Base-by-base conservation (phyloP, 129 eudicot species). In the Heracleum sosnowskyi region DNA sequence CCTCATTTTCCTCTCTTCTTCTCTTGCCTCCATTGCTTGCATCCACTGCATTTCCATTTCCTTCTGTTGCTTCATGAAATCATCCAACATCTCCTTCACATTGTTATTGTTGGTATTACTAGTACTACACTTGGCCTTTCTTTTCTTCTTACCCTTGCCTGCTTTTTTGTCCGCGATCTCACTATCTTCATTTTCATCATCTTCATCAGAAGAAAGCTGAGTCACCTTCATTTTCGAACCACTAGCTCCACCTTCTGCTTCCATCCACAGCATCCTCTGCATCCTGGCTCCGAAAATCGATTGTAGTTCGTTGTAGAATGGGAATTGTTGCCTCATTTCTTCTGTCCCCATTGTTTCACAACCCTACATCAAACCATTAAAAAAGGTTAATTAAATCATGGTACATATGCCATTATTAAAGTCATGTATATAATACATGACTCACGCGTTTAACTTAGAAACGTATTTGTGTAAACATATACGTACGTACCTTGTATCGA, bases 221-320 rank as follows among this genome's bases (percentile, higher is more conserved):
- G 78, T 66, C 34, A 37, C 69, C 69, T 84, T 86, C 83, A 79
- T 85, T 81, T 84, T 88, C 34, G 88, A 75, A 26, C 91, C 86
- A 18, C 72, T 31, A 5, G 37, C 24, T 31, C 72, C 72, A 28
- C 84, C 88, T 49, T 89, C 97, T 8, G 97, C 88, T 82, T 94
- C 98, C 31, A 83, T 82, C 98, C 98, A 94, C 15, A 93, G 73
- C 97, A 93, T 89, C 76, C 95, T 80, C 75, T 93, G 88, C 90
- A 93, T 85, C 60, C 96, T 83, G 12, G 89, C 84, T 3, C 83
- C 51, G 75, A 93, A 91, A 15, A 93, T 91, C 31, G 92, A 84
- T 44, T 93, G 95, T 33, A 93, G 60, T 75, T 93, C 98, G 40
- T 80, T 84, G 86, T 87, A 93, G 82, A 86, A 91, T 36, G 97